Evolutionary conservation across 108 stramenopile species (phyloP), one percentile per base, ranked within the genome.

Genomic region (Skeletonema costatum): DNA sequence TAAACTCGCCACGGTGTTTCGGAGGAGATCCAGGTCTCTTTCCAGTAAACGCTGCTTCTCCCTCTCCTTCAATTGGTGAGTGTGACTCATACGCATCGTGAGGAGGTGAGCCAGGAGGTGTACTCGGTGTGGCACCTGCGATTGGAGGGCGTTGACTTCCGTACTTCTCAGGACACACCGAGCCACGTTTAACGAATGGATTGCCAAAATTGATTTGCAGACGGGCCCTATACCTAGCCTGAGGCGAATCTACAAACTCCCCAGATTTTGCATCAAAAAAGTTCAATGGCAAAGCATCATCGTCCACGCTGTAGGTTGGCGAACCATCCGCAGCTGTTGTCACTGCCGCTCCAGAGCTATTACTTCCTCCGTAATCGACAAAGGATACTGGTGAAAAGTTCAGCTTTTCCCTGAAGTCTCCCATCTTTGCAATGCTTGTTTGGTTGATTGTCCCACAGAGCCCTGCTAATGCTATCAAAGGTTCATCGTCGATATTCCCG

Each of bases 131-230:
- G 58, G 41, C 59, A 69, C 76, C 33, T 70, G 67, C 75, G 32
- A 65, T 51, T n/a, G 86, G 85, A 41, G 92, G 93, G 13, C 88
- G 71, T 71, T 93, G 93, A 32, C 42, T 78, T 5, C 64, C 59
- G 70, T 62, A 93, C 13, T 80, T 74, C 29, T 84, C 86, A 44
- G 93, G 93, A 42, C 91, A 83, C 14, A 91, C 41, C 8, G 89
- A 89, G 14, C 90, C 90, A 39, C 92, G 67, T 74, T 87, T 89
- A 29, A 91, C 93, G 38, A 86, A 93, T 17, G 93, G 90, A 76
- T 93, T 93, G 35, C 90, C 93, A 78, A 91, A 93, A 68, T 91
- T 89, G 32, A 93, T 88, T 68, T 80, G 75, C 4, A 90, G 66
- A 2, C 90, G 83, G 35, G 93, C 79, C 61, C 78, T 58, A 7